These are phyloP conservation scores for Phoma sp. DNA, from an alignment of 2,329 filamentous ascomycete genomes.

Conservation along the genomic window DNA sequence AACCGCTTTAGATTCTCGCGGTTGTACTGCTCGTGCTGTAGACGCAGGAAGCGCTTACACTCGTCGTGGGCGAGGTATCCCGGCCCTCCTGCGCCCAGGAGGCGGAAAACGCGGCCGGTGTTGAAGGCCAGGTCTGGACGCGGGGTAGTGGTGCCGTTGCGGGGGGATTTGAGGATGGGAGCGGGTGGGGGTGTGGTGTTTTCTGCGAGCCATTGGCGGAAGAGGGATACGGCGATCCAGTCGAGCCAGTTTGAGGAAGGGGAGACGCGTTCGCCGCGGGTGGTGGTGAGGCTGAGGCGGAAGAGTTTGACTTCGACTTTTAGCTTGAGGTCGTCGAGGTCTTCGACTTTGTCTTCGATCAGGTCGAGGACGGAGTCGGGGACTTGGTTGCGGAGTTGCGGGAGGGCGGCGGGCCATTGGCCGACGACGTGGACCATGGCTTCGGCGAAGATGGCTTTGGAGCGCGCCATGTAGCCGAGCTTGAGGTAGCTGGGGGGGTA, in stretches of 20 bases:
- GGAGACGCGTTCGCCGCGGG: slow-evolving; percentile 80
- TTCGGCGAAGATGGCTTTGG: slow-evolving; percentile 77
- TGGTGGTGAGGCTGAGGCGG: slow-evolving; percentile 78
- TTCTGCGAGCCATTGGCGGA: slow-evolving; percentile 92
- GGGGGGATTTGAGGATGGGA: slow-evolving; percentile 56
- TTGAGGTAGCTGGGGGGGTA: slow-evolving; percentile 93
- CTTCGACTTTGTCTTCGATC: slow-evolving; percentile 94
- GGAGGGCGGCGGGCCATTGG: slow-evolving; percentile 85
- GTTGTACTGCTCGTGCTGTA: slow-evolving; percentile 81
- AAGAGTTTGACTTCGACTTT: slow-evolving; percentile 84
- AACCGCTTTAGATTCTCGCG: slow-evolving; percentile 86
- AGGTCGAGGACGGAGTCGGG: slow-evolving; percentile 82
- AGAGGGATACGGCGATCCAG: slow-evolving; percentile 87
- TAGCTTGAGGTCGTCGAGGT: slow-evolving; percentile 82
- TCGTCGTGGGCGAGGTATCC: slow-evolving; percentile 84
- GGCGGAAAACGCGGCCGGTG: slow-evolving; percentile 77
- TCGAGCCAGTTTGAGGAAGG: slow-evolving; percentile 83
- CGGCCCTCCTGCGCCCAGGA: slow-evolving; percentile 70
- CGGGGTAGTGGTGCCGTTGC: slow-evolving; percentile 28
- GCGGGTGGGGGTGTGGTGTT: slow-evolving; percentile 78
- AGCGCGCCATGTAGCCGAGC: slow-evolving; percentile 84
- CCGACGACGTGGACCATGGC: slow-evolving; percentile 93
- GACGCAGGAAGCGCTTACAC: slow-evolving; percentile 87
- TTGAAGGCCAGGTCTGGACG: slow-evolving; percentile 51
- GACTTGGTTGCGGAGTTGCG: slow-evolving; percentile 74